Evolutionary conservation across 345 rosid genomes (phyloP), one percentile per base, ranked within the genome.

Genomic region (Sonneratia caseolaris): DNA sequence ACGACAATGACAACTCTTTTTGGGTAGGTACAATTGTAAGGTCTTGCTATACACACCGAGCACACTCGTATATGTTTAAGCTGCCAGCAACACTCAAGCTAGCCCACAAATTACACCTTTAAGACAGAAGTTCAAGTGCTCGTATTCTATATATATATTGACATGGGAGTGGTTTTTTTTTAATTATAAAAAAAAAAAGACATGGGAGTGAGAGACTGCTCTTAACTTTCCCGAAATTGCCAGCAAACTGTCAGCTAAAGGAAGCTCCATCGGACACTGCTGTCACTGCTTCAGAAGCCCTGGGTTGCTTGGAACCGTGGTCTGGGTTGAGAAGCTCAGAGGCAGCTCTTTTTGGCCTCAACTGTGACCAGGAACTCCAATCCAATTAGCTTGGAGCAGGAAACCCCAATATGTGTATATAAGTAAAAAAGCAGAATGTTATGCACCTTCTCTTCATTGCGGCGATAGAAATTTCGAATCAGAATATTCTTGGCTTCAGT

Each of bases 331-430:
- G 79, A 78, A 77, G 80, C 62, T 93, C 95, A 0, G 91, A 69
- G 76, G 95, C 96, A 36, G 95, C 88, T 82, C 95, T 84, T 83
- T 93, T 93, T 69, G 84, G 85, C 84, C 93, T 85, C 85, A 89
- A 75, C 95, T 88, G 89, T 76, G 48, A 75, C 21, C 19, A 43
- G 42, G 32, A 27, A 27, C 32, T 27, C 32, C 32, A 27, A 27
- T 27, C 32, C 32, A 27, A 27, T 27, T 27, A 27, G 32, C 32
- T 27, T 27, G 32, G 32, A 27, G 32, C 32, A 27, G 32, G 32
- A 69, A 74, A 59, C 6, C 43, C 13, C 53, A 72, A 56, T 42
- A 43, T 74, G 36, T 36, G 69, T 27, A 38, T 36, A 16, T 38
- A 59, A 62, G 61, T 72, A 10, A 79, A 38, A 18, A 21, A 74